phyloP scores from a whole-genome alignment of 2,329 filamentous ascomycete genomes.

The Fusarium solani-melongenae region DNA sequence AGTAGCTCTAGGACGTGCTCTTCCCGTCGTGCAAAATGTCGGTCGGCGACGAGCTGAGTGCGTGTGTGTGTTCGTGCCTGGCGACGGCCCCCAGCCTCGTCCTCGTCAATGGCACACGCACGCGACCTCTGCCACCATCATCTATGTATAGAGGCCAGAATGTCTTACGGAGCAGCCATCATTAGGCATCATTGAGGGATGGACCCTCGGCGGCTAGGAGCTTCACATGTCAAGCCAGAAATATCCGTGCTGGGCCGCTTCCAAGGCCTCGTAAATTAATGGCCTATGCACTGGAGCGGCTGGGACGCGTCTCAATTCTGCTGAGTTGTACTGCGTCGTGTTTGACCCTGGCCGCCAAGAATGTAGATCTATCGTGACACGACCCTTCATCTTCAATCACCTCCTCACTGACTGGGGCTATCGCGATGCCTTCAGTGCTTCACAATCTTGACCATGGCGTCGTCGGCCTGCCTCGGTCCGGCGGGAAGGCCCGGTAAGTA shows the following conservation, averaged over 20 bases:
- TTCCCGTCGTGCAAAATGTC: neutral
- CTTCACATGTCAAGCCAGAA: conserved; percentile 27
- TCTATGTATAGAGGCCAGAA: conserved; percentile 11
- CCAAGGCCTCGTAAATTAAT: neutral
- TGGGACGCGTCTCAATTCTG: neutral
- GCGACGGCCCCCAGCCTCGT: conserved; percentile 12
- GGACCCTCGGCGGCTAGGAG: neutral
- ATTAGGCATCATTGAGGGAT: neutral
- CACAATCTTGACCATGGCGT: neutral
- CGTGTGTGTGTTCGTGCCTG: conserved; percentile 21
- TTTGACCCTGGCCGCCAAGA: neutral
- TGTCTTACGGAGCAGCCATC: neutral
- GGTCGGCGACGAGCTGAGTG: neutral
- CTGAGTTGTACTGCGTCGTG: neutral
- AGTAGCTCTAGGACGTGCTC: neutral
- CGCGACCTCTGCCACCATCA: conserved; percentile 11
- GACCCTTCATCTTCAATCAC: neutral
- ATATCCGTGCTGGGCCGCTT: neutral
- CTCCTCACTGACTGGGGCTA: neutral
- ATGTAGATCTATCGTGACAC: neutral
- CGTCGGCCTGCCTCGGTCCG: conserved; percentile 9
- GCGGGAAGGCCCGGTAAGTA: conserved; percentile 23
- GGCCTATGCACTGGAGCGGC: neutral
- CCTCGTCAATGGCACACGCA: conserved; percentile 10
- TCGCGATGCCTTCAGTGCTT: neutral